Percentiles rank a stretch among this genome's conserved stretches.
Conservation (phyloP, 305 asterid species). For the Solanum hybrid region DNA sequence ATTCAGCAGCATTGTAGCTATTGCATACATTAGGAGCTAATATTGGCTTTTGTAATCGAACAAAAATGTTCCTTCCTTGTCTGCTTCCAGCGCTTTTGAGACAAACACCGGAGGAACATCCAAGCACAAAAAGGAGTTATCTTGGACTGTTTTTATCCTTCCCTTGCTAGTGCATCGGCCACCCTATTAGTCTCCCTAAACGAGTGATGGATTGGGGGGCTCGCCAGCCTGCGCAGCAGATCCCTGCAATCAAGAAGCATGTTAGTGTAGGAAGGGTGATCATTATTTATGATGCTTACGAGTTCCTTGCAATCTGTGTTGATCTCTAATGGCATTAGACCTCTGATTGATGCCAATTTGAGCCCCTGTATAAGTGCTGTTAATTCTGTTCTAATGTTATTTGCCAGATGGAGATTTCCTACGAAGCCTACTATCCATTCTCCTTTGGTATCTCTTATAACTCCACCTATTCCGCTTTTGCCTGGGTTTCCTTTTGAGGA, state of each 20-base stretch:
- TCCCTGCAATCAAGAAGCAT: background rate
- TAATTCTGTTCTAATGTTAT: too few species aligned
- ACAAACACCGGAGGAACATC: background rate
- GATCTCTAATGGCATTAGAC: background rate
- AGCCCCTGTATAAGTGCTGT: background rate
- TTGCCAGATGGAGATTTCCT: background rate
- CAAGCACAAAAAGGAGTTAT: background rate
- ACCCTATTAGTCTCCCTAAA: background rate
- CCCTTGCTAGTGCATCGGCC: background rate
- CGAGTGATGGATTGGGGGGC: background rate
- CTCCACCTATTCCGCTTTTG: background rate
- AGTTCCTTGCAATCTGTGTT: background rate
- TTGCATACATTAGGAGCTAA: background rate
- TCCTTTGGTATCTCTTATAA: background rate
- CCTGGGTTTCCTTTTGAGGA: background rate
- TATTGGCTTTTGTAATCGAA: background rate
- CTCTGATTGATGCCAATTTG: background rate
- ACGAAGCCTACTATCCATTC: background rate
- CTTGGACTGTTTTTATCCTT: background rate
- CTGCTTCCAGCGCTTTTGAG: background rate
- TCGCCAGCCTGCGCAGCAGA: background rate
- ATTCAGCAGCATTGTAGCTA: background rate
- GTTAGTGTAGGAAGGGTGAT: background rate
- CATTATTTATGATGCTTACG: background rate
- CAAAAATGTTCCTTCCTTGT: background rate